Percentiles rank a stretch among this genome's conserved stretches.
Conservation (phyloP, 2,329 filamentous ascomycete genomes). For the Colletotrichum lentis region DNA sequence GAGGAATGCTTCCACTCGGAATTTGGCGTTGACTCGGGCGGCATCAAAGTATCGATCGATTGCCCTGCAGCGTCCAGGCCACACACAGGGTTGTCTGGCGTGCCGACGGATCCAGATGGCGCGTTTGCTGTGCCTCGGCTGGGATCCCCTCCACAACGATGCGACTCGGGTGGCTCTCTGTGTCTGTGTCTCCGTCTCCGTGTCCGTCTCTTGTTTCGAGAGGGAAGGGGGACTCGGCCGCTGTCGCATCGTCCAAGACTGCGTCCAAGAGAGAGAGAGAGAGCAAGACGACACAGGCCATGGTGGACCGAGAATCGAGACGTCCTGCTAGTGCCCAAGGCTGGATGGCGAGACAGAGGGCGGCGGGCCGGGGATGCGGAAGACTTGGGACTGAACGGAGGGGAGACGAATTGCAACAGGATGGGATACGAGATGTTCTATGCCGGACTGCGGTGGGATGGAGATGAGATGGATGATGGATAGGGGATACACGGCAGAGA, state of each 20-base stretch:
- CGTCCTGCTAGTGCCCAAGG: not conserved
- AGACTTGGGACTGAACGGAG: not conserved
- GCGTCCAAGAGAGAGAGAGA: not conserved
- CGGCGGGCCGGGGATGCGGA: not conserved
- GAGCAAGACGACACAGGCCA: not conserved
- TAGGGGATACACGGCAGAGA: not conserved
- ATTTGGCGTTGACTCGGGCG: constrained; percentile 8
- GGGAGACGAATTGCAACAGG: not conserved
- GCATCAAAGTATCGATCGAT: constrained; percentile 20
- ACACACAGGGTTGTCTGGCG: constrained; percentile 15
- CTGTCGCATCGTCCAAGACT: not conserved
- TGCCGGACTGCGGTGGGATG: not conserved
- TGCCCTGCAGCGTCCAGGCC: not conserved
- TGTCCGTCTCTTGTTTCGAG: no score
- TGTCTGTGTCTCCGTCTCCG: not conserved
- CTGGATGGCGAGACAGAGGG: not conserved
- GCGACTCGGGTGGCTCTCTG: no score
- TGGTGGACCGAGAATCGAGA: no score
- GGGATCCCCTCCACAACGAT: no score
- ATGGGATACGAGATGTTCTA: not conserved
- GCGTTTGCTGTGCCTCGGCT: constrained; percentile 23
- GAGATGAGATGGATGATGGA: not conserved
- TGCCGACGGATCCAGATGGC: constrained; percentile 35
- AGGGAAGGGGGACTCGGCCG: not conserved
- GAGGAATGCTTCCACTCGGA: not conserved